Conservation (phyloP, 75 land plant species). For the Pinus tabuliformis region DNA sequence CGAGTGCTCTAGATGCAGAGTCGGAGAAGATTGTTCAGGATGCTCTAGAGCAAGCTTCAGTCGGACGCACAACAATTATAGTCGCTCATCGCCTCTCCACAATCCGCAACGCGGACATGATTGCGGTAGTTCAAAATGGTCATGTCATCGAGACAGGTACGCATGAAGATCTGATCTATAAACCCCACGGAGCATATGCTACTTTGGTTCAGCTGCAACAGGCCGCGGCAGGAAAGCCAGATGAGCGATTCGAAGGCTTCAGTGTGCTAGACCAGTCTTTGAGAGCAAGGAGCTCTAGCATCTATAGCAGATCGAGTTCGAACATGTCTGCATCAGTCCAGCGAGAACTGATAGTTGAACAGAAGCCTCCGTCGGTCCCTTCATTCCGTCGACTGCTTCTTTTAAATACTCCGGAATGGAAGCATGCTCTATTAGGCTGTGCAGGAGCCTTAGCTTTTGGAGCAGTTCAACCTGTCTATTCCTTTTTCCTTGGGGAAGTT, state of each 20-base stretch:
- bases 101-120: constrained; percentile 23
- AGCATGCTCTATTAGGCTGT: constrained; percentile 46
- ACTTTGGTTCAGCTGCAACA: constrained; percentile 13
- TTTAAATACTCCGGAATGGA: constrained; percentile 76
- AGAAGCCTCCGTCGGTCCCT: constrained; percentile 15
- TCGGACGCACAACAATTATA: constrained; percentile 33
- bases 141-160: constrained; percentile 11
- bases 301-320: constrained; percentile 9
- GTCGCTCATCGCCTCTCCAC: constrained; percentile 39
- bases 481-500: constrained; percentile 47
- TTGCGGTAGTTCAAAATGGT: constrained; percentile 29
- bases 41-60: constrained; percentile 19
- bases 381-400: constrained; percentile 47
- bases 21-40: constrained; percentile 32
- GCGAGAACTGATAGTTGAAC: background rate
- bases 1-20: constrained; percentile 34
- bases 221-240: background rate
- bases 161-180: constrained; percentile 9
- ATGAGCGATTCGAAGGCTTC: background rate
- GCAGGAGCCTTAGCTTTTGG: constrained; percentile 54
- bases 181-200: constrained; percentile 19
- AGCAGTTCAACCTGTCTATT: constrained; percentile 54
- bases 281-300: background rate
- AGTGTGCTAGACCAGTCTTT: constrained; percentile 18
- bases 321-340: constrained; percentile 5